Base-by-base conservation (phyloP, 371 early-diverging fungal species). In the Chytridium lagenaria region DNA sequence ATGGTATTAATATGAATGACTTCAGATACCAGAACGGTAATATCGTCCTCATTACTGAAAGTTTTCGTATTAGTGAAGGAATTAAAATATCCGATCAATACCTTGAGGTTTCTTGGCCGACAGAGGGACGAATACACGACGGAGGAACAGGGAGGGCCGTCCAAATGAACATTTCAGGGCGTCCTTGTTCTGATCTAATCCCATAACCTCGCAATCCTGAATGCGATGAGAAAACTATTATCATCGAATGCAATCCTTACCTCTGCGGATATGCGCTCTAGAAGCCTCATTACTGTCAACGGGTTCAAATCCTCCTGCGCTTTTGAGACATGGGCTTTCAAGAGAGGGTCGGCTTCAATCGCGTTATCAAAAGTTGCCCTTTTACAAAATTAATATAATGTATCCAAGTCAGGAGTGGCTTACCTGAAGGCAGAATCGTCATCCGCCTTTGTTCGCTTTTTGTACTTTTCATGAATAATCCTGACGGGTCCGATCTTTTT, bases 1-100 rank as follows among this genome's bases (percentile, higher is more conserved):
- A 94, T 86, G 10, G 94, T 88, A 78, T 98, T 99, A 34, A 93
- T 93, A 67, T 94, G 93, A 40, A 99, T 90, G 61, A 99, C 98
- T 81, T 99, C 99, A 0, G 95, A 93, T 61, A 99, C 83, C 80
- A 99, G 97, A 37, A 97, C 96, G 0, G 99, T 99, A 77, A 99
- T 82, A 83, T 99, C 99, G 78, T 99, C 99, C 84, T 99, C 99
- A 74, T 95, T 99, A 82, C 95, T 97, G 68, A 86, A 40, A 36
- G 22, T 26, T 30, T 73, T 10, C 77, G 28, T 49, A 50, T 57
- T 33, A 72, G 12, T 70, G 49, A 37, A 19, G 16, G 34, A 61
- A 57, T n/a, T n/a, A n/a, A n/a, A n/a, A n/a, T n/a, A 39, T 52
- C 26, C 22, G 1, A 19, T n/a, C 3, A 49, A 10, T 57, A 84